Conservation (phyloP, 345 rosid species). For the Crucihimalaya himalaica region DNA sequence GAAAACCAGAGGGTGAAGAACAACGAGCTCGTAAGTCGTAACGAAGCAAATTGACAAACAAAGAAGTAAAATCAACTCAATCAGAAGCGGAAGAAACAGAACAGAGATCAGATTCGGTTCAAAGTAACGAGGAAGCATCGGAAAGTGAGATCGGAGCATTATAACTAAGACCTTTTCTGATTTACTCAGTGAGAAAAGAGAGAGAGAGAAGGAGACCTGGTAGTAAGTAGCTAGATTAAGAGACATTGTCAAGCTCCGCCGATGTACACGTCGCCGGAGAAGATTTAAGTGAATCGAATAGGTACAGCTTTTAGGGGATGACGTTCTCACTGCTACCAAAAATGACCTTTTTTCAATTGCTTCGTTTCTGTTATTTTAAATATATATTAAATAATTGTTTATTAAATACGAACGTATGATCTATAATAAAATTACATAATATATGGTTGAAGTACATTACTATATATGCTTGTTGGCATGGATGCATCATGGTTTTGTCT, state of each 20-base stretch:
- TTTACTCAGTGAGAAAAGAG: constrained; percentile 18
- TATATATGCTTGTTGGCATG: constrained; percentile 9
- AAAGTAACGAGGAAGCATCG: constrained; percentile 10
- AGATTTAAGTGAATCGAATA: constrained; percentile 25
- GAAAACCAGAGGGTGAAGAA: neutral
- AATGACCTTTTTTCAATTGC: neutral
- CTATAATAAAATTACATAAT: neutral
- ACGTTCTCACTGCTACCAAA: constrained; percentile 8
- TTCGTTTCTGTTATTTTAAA: constrained; percentile 16
- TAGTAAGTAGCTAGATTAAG: neutral
- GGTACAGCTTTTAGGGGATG: constrained; percentile 6
- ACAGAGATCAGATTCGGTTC: neutral
- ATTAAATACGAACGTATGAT: neutral
- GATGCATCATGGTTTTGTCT: constrained; percentile 17
- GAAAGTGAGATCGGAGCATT: constrained; percentile 37
- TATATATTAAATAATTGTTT: no score
- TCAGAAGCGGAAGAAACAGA: neutral
- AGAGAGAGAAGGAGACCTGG: constrained; percentile 30
- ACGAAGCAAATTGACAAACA: neutral
- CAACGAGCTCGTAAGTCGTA: neutral
- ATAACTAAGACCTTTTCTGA: neutral
- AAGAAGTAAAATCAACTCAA: no score
- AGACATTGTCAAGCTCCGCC: constrained; percentile 14
- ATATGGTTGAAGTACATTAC: constrained; percentile 7
- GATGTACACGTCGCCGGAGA: constrained; percentile 30